Evolutionary conservation across 139 green algal species (phyloP), one percentile per base, ranked within the genome.

Genomic region (Pycnococcus provasolii): DNA sequence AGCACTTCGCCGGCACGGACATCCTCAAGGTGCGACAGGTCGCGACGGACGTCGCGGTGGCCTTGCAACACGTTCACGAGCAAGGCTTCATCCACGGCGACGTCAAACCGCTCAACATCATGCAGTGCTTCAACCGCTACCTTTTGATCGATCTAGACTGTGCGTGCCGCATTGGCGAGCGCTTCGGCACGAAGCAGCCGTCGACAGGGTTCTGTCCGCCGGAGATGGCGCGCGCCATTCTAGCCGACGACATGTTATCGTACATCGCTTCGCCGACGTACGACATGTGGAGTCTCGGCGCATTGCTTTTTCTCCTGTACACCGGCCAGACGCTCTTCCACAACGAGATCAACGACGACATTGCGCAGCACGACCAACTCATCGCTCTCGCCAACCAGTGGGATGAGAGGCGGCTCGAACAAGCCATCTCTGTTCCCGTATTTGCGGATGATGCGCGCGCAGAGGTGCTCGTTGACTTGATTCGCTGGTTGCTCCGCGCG

Each of bases 391-490:
- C 26, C 26, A 26, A 26, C 26, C 26, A 26, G 26, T 26, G 26
- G 26, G 26, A 26, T 26, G 26, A 26, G 26, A 26, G 26, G 26
- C 26, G 26, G 26, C 26, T 26, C 26, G 26, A 26, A 26, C 26
- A 26, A 26, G 26, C 26, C 26, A 26, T 26, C 26, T 26, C 26
- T 26, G 47, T 62, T 45, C 48, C 64, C n/a, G 15, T 70, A 42
- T 70, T 70, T 37, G 7, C 40, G 26, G 41, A 70, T 37, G 64
- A 70, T 1, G 41, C 45, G 50, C 50, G 64, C 5, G 47, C 50
- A 40, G 47, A 47, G 39, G 64, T 70, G 26, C 26, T 26, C 26
- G 26, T 26, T 26, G 26, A 26, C 26, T 26, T 26, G 26, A 26
- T 26, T 26, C 26, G 26, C 26, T 26, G 26, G 26, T 26, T 26